Conservation (phyloP, 352 stramenopile genomes). For the Pelagophyceae sp. region DNA sequence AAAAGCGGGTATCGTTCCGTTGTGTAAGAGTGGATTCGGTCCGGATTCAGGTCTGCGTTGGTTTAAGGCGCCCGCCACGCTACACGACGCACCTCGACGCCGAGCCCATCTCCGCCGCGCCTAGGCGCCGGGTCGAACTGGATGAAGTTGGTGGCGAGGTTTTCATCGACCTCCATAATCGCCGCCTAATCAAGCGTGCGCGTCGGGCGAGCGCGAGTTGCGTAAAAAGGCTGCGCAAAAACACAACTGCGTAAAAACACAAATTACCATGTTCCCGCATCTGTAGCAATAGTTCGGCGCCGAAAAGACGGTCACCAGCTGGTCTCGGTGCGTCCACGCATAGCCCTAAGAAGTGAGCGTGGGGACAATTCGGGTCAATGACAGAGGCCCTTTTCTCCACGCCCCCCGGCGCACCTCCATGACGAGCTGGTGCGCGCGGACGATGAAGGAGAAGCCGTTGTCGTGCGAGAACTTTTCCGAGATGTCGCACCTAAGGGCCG, state of each 20-base stretch:
- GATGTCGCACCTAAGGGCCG: no score
- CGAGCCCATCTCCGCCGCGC: constrained; percentile 65
- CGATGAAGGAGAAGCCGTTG: constrained; percentile 80
- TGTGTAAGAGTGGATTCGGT: no score
- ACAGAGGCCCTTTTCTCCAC: constrained; percentile 32
- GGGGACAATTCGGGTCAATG: not conserved
- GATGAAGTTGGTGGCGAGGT: constrained; percentile 89
- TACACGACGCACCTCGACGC: no score
- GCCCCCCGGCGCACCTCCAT: no score
- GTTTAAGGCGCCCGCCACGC: no score
- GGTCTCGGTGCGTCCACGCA: constrained; percentile 88
- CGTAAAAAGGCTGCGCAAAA: no score
- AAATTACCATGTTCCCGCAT: constrained; percentile 94
- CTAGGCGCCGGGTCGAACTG: constrained; percentile 86
- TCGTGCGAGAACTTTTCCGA: constrained; percentile 79
- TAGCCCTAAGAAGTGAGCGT: no score
- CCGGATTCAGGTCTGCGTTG: no score
- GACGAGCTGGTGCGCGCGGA: constrained; percentile 84
- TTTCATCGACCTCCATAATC: constrained; percentile 91
- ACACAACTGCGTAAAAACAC: no score
- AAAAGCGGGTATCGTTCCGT: no score
- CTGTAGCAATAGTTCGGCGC: constrained; percentile 99
- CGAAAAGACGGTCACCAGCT: constrained; percentile 96
- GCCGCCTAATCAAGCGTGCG: no score
- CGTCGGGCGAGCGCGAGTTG: constrained; percentile 19